Evolutionary conservation across 306 rosid species (phyloP), one percentile per base, ranked within the genome.

Genomic region (Mucuna pruriens): DNA sequence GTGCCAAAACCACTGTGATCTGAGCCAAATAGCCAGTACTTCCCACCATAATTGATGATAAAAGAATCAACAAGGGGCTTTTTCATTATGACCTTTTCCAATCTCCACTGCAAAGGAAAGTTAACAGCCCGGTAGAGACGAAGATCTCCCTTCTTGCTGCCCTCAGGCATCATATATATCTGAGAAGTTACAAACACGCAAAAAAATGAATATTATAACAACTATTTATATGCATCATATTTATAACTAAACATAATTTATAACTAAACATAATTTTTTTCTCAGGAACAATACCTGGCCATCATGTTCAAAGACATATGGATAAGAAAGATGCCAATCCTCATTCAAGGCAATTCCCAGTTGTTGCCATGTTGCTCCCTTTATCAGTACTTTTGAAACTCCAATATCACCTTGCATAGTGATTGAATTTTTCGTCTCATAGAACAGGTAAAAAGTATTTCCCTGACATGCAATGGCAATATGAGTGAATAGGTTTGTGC

Each of bases 301-400:
- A 17, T 45, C 84, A 82, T 96, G 90, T 72, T 84, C 72, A 82
- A 96, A 96, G 77, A 96, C 94, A 66, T 74, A 96, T 0, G 99
- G 99, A 81, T 85, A 96, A 68, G 99, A 96, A 76, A 96, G 97
- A 91, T 96, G 99, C 99, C 99, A 96, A 42, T 90, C 91, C 86
- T 96, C 99, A 58, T 87, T 77, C 91, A 96, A 90, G 75, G 97
- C 99, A 79, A 92, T 84, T 84, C 99, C 99, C 51, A 93, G 76
- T 58, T 86, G 97, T 73, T 93, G 82, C 99, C 99, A 96, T 66
- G 97, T 88, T 77, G 97, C 99, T 81, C 99, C 99, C 80, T 85
- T 85, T 90, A 61, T 96, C 99, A 3, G 85, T 88, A 80, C 99
- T 96, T 82, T 96, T 11, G 99, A 90, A 65, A 92, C 99, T 20